These are phyloP conservation scores for Colletotrichum sp. DNA, from an alignment of 2,329 filamentous ascomycete species.

Conservation along the genomic window DNA sequence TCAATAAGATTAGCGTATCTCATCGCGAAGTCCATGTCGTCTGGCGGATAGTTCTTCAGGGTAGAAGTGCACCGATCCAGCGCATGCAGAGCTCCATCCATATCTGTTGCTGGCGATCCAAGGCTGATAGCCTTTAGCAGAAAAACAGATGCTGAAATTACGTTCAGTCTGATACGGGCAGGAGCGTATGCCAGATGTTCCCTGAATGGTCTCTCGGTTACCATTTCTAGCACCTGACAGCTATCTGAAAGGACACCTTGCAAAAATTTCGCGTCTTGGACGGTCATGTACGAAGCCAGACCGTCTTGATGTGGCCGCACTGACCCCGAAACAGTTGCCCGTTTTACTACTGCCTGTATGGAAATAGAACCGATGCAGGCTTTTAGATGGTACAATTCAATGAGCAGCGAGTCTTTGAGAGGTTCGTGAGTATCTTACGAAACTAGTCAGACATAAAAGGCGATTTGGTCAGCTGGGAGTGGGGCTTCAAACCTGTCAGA, in stretches of 20 bases:
- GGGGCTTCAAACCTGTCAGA: background rate
- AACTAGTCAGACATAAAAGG: background rate
- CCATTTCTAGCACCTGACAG: conserved; percentile 20
- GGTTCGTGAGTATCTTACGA: conserved; percentile 1
- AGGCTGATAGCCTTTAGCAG: conserved; percentile 25
- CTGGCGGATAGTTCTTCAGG: conserved; percentile 15
- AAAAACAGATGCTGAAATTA: conserved; percentile 27
- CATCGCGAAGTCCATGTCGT: conserved; percentile 29
- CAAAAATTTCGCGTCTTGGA: conserved; percentile 22
- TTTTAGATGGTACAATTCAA: conserved; percentile 26
- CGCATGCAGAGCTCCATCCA: conserved; percentile 11
- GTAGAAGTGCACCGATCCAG: conserved; percentile 24
- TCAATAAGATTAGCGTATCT: conserved; percentile 27
- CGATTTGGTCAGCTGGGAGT: background rate
- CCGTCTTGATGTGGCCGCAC: conserved; percentile 11
- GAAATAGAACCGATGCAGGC: conserved; percentile 25
- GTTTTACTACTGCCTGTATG: conserved; percentile 25
- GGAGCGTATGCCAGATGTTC: conserved; percentile 22
- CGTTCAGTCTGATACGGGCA: conserved; percentile 21
- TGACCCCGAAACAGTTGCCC: conserved; percentile 18
- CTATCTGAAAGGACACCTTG: conserved; percentile 25
- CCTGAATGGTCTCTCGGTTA: conserved; percentile 20
- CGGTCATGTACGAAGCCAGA: conserved; percentile 19
- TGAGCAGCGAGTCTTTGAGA: conserved; percentile 14
- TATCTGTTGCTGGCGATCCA: conserved; percentile 20